phyloP scores from a whole-genome alignment of 495 filamentous ascomycete genomes.

The Penicillium coprophilum region DNA sequence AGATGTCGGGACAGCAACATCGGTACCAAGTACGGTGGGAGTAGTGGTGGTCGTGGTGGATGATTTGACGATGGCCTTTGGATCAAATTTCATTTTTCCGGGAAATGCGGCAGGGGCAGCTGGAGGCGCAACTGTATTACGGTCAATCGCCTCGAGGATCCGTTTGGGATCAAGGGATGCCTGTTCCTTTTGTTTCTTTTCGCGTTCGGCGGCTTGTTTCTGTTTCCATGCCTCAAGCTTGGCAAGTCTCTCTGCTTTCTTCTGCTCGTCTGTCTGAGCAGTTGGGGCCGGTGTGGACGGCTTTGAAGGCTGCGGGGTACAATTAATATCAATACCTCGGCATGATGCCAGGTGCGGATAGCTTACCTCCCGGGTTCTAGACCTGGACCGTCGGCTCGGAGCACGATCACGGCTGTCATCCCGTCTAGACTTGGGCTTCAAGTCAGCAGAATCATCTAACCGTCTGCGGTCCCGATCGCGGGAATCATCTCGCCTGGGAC shows the following conservation, averaged over 20 bases:
- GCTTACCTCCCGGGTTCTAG: constrained; percentile 57
- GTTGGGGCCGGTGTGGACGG: constrained; percentile 50
- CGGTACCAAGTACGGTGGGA: constrained; percentile 55
- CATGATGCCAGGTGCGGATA: background rate
- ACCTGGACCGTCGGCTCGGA: constrained; percentile 39
- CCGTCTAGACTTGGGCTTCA: constrained; percentile 65
- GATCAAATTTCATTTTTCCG: constrained; percentile 91
- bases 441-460: constrained; percentile 76
- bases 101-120: constrained; percentile 58
- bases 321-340: constrained; percentile 7
- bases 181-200: constrained; percentile 71
- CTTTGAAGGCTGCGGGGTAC: constrained; percentile 38
- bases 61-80: constrained; percentile 76
- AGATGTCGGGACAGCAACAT: constrained; percentile 60
- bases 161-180: constrained; percentile 60
- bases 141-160: constrained; percentile 74
- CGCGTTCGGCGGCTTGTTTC: constrained; percentile 77
- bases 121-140: constrained; percentile 54
- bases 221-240: constrained; percentile 91
- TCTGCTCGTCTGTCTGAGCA: constrained; percentile 71
- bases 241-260: constrained; percentile 78
- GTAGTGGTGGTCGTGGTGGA: constrained; percentile 28
- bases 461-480: constrained; percentile 67
- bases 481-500: constrained; percentile 77
- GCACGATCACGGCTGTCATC: constrained; percentile 61